Evolutionary conservation across 495 filamentous ascomycete genomes (phyloP).

Genomic region (Lepraria neglecta): DNA sequence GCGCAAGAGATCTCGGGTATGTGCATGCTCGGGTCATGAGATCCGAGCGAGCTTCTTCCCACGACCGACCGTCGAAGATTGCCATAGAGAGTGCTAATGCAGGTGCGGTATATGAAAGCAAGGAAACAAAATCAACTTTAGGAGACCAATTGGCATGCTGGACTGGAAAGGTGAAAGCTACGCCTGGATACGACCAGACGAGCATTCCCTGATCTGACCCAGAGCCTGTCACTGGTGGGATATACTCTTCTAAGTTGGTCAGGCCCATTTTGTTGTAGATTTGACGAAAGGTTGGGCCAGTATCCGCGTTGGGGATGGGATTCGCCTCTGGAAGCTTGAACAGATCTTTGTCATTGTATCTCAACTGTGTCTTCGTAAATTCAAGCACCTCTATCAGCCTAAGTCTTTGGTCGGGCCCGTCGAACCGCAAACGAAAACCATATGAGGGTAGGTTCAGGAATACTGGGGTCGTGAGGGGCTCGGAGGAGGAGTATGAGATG

Average conservation of each 20-base stretch:
- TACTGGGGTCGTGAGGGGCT: slow-evolving; percentile 68
- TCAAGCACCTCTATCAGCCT: slow-evolving; percentile 86
- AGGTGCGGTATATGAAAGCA: slow-evolving; percentile 73
- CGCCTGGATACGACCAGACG: slow-evolving; percentile 85
- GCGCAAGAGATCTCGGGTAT: slow-evolving; percentile 53
- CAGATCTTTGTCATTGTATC: slow-evolving; percentile 81
- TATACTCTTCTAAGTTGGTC: slow-evolving; percentile 86
- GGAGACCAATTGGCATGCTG: slow-evolving; percentile 69
- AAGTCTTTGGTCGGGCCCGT: slow-evolving; percentile 85
- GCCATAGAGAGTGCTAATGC: slow-evolving; percentile 74
- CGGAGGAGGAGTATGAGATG: slow-evolving; percentile 60
- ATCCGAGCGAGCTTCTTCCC: slow-evolving; percentile 69
- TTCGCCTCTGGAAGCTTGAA: slow-evolving; percentile 52
- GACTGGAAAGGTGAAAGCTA: slow-evolving; percentile 86
- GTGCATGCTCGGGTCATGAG: slow-evolving; percentile 69
- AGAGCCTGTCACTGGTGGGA: slow-evolving; percentile 50
- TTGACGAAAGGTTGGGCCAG: slow-evolving; percentile 78
- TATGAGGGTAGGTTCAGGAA: slow-evolving; percentile 70
- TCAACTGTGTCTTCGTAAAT: slow-evolving; percentile 76
- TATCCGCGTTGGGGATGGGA: slow-evolving; percentile 34
- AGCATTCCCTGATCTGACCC: slow-evolving; percentile 57
- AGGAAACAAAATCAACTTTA: slow-evolving; percentile 74
- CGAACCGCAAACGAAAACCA: slow-evolving; percentile 84
- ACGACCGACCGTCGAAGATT: slow-evolving; percentile 80
- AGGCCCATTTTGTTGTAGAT: slow-evolving; percentile 90